Base-by-base conservation (phyloP, 2,329 filamentous ascomycete genomes). In the Penicillium sp. region DNA sequence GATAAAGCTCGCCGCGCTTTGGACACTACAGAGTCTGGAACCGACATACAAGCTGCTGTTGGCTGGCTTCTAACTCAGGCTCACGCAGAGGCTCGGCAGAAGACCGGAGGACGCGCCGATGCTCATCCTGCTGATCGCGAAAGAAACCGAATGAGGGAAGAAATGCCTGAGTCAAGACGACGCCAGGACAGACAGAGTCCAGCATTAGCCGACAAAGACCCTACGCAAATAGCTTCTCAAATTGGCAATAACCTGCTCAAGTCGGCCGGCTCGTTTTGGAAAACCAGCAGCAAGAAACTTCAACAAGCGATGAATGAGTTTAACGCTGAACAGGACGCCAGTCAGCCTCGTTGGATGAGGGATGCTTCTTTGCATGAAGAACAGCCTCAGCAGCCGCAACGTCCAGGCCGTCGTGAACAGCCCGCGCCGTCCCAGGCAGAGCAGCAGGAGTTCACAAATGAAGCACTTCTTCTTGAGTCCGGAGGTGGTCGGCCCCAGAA, bases 301-400 rank as follows among this genome's bases (percentile, higher is more conserved):
- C 89, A 95, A 63, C 89, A 93, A 69, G 92, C 89, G 4, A 88
- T 97, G 29, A 84, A 90, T 8, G 93, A 99, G 13, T 87, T 97
- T 51, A 81, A 83, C 59, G 72, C 77, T 45, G 86, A 84, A n/a
- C 76, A 77, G 22, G 90, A 95, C 63, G 78, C 87, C 2, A 88
- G 69, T 63, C 88, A 95, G 65, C 93, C 93, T 0, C 93, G 89
- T 65, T 99, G 93, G 93, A 95, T 99, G 92, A 84, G 87, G 60
- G 87, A 91, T 49, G 79, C 83, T 35, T 46, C 53, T 22, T 53
- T 63, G 41, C 64, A 59, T 31, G 62, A 65, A 27, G 57, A 60
- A 44, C 33, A 53, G 12, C 39, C 54, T 29, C 38, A 55, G 28
- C 55, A 49, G 33, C 49, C 47, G 25, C 54, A 52, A 30, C 52